These are phyloP conservation scores for Leishmania lainsoni DNA, from an alignment of 208 protist species.

Conservation along the genomic window DNA sequence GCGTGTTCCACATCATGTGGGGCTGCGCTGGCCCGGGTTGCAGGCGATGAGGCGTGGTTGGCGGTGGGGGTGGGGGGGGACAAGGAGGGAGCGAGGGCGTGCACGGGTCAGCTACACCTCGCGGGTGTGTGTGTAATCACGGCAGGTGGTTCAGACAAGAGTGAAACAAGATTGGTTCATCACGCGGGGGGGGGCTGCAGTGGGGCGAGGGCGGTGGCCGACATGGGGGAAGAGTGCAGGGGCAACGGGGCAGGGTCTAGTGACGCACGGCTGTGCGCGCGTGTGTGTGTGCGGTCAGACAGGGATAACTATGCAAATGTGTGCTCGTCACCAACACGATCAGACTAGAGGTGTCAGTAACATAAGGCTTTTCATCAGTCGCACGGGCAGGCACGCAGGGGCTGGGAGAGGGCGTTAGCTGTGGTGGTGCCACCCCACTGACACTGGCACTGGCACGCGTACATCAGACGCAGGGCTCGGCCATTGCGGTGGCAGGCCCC, in stretches of 20 bases:
- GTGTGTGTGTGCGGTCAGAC: conserved; percentile 25
- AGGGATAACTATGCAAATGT: conserved; percentile 47
- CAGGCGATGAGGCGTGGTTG: not conserved
- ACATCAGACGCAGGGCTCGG: conserved; percentile 18
- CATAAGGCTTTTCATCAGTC: conserved; percentile 23
- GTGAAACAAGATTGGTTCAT: conserved; percentile 16
- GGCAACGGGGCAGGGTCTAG: not conserved
- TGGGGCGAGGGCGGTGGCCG: not conserved
- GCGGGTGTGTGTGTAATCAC: conserved; percentile 11
- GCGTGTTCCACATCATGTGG: conserved; percentile 25
- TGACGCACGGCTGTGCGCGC: not conserved
- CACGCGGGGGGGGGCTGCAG: not conserved
- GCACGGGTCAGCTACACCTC: conserved; percentile 11
- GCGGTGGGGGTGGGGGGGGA: not conserved
- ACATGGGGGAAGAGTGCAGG: not conserved
- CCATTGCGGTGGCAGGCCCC: conserved; percentile 32
- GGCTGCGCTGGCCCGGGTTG: not conserved
- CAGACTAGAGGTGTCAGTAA: conserved; percentile 46
- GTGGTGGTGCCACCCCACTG: not conserved
- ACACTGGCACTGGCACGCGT: not conserved
- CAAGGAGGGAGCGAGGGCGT: not conserved
- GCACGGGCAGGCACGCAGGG: conserved; percentile 3
- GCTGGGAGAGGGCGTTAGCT: no score
- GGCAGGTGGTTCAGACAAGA: conserved; percentile 11
- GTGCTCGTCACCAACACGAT: conserved; percentile 39